phyloP scores from a whole-genome alignment of 1,139 yeast species.

The Blastobotrys proliferans region DNA sequence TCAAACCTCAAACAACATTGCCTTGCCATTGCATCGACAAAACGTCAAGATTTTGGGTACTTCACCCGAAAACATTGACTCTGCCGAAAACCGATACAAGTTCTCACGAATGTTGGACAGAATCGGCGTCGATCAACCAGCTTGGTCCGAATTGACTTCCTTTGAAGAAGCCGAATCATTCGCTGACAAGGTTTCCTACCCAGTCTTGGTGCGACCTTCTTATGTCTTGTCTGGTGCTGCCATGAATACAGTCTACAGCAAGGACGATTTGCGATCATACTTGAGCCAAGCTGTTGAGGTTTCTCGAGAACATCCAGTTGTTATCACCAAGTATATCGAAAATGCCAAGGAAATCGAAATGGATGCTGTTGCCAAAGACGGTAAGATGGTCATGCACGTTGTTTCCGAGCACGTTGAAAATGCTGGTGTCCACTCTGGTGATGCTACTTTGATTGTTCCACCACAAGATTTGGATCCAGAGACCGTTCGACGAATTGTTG shows the following conservation, averaged over 20 bases:
- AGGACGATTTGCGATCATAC: conserved; percentile 83
- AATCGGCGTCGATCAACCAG: conserved; percentile 98
- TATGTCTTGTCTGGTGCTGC: conserved; percentile 99
- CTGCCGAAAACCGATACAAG: conserved; percentile 97
- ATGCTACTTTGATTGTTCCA: conserved; percentile 95
- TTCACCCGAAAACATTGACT: conserved; percentile 96
- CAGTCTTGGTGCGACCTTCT: conserved; percentile 96
- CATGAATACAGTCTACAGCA: conserved; percentile 92
- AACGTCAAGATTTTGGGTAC: conserved; percentile 95
- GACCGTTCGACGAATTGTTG: conserved; percentile 86
- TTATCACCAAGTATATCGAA: conserved; percentile 93
- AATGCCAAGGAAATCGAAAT: conserved; percentile 97
- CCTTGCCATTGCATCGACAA: conserved; percentile 88
- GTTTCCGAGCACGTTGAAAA: conserved; percentile 98
- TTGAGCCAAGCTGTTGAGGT: conserved; percentile 94
- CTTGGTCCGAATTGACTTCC: conserved; percentile 97
- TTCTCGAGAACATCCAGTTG: conserved; percentile 97
- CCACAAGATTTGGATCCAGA: conserved; percentile 94
- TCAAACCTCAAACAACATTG: conserved; percentile 96
- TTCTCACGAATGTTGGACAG: conserved; percentile 96
- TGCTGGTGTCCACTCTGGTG: conserved; percentile 99
- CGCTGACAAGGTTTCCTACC: conserved; percentile 88
- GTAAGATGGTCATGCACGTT: conserved; percentile 93
- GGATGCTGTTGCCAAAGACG: conserved; percentile 97
- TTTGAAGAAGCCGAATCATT: conserved; percentile 89